These are phyloP conservation scores for Coccomyxa sp. DNA, from an alignment of 139 green algal species.

Conservation along the genomic window DNA sequence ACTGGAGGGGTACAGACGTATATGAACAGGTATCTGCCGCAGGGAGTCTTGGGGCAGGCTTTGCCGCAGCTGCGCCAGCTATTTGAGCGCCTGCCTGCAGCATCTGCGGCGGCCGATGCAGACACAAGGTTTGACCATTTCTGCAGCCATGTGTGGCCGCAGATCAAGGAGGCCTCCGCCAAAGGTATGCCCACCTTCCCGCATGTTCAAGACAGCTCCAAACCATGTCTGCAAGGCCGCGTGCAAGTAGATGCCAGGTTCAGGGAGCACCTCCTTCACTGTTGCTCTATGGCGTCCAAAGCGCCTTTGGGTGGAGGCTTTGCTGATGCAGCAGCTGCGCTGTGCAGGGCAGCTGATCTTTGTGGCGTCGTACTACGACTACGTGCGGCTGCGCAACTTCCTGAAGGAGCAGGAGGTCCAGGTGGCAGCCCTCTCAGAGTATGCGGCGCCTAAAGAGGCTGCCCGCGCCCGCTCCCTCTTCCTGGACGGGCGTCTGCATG, in stretches of 20 bases:
- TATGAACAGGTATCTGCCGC: no score
- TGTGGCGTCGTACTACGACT: conserved; percentile 94
- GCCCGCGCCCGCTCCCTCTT: conserved; percentile 71
- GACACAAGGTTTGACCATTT: conserved; percentile 87
- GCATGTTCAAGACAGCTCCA: not conserved
- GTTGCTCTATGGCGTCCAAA: no score
- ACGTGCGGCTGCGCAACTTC: conserved; percentile 76
- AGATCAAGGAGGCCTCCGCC: conserved; percentile 46
- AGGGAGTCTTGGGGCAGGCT: conserved; percentile 59
- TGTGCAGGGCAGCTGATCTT: conserved; percentile 70
- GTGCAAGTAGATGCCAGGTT: no score
- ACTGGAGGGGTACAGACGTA: no score
- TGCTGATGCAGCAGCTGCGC: not conserved
- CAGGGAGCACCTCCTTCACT: no score
- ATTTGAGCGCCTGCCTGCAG: conserved; percentile 76
- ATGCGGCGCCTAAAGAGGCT: conserved; percentile 65
- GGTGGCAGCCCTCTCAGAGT: conserved; percentile 74
- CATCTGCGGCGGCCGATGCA: conserved; percentile 29
- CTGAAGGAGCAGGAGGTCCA: conserved; percentile 38
- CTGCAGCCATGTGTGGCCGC: conserved; percentile 67
- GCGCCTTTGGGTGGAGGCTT: not conserved
- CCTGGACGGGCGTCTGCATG: conserved; percentile 50
- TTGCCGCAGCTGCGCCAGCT: conserved; percentile 64
- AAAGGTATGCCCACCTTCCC: conserved; percentile 10
- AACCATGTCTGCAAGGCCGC: no score